A percentile compares a stretch with the other conserved stretches of the same genome.
Conservation (phyloP, 306 rosid species). For the Cicer bijugum region DNA sequence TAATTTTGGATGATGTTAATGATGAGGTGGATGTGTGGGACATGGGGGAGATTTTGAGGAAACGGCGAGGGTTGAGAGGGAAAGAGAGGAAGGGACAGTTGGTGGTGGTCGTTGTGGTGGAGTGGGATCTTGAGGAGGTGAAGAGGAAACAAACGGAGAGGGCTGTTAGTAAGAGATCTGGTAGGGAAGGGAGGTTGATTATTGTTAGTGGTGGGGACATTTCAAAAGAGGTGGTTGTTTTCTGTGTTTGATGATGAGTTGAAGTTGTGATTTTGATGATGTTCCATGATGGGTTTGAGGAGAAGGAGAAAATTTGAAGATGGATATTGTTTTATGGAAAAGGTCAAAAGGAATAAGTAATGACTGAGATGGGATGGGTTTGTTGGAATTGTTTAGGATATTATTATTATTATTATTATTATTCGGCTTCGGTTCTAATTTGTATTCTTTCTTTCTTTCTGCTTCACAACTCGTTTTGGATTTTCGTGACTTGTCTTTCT, state of each 20-base stretch:
- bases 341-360: constrained; percentile 30
- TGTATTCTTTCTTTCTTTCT: neutral
- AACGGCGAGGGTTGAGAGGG: constrained; percentile 62
- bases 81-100: constrained; percentile 50
- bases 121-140: constrained; percentile 56
- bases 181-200: constrained; percentile 50
- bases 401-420: neutral
- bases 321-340: neutral
- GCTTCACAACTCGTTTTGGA: neutral
- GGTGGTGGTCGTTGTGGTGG: constrained; percentile 33
- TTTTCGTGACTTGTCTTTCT: constrained; percentile 11
- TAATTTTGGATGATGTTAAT: neutral
- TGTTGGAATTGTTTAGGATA: constrained; percentile 25
- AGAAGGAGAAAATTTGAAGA: neutral
- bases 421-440: neutral
- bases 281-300: constrained; percentile 41
- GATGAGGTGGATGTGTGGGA: constrained; percentile 45
- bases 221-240: constrained; percentile 42
- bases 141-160: constrained; percentile 67
- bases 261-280: constrained; percentile 2
- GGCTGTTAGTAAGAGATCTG: constrained; percentile 68
- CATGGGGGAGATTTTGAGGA: constrained; percentile 71
- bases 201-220: constrained; percentile 56
- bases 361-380: constrained; percentile 8
- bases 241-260: neutral